A percentile compares a stretch with the other conserved stretches of the same genome.
phyloP scores from a whole-genome alignment of 148 eudicot genomes.

The Oxyria digyna region DNA sequence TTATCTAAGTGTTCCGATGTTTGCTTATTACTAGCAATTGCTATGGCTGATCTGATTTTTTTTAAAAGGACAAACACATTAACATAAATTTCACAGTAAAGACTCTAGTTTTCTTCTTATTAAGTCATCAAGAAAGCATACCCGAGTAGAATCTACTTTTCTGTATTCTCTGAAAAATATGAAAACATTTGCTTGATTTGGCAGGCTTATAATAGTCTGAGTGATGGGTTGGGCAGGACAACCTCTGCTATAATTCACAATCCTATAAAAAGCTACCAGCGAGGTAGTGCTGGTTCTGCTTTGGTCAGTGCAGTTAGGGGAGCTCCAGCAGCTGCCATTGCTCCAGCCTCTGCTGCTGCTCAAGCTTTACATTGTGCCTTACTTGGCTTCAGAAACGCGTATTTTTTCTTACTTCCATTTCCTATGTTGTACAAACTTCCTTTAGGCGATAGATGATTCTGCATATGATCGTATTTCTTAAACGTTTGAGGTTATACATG shows the following conservation, averaged over 20 bases:
- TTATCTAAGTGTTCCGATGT: background rate
- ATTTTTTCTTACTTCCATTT: background rate
- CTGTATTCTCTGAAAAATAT: background rate
- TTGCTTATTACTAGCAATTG: background rate
- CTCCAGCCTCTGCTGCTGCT: conserved; percentile 93
- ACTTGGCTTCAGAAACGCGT: conserved; percentile 94
- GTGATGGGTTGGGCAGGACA: conserved; percentile 67
- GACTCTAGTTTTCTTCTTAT: background rate
- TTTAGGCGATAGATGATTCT: background rate
- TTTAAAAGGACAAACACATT: background rate
- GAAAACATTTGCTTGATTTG: conserved; percentile 8
- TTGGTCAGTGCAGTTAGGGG: conserved; percentile 66
- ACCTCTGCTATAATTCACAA: conserved; percentile 67
- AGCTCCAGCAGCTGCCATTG: conserved; percentile 87
- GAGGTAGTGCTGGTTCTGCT: conserved; percentile 75
- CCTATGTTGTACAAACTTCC: background rate
- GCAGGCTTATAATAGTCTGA: conserved; percentile 82
- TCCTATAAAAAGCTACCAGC: conserved; percentile 74
- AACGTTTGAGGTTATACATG: conserved; percentile 1
- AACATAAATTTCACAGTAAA: background rate
- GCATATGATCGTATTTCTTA: background rate
- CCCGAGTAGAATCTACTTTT: background rate
- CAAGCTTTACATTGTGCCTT: conserved; percentile 76
- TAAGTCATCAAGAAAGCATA: background rate
- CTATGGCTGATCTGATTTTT: background rate